Evolutionary conservation across 768 basidiomycete genomes (phyloP).

Genomic region (Phylloporus arenicola): DNA sequence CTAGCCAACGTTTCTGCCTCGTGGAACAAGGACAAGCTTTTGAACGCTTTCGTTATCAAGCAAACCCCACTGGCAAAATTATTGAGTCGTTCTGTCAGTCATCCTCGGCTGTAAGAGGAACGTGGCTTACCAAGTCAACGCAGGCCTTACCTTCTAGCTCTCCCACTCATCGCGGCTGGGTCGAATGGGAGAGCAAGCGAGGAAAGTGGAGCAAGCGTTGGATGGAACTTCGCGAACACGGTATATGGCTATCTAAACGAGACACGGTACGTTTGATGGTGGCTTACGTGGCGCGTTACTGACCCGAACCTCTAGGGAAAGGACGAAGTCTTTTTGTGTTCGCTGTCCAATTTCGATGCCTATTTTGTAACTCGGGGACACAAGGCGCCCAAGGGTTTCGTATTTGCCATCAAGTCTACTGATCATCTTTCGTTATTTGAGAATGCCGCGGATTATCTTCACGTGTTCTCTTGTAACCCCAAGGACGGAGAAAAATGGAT

Average conservation of each 20-base stretch:
- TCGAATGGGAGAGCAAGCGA: constrained; percentile 86
- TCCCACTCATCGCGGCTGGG: constrained; percentile 50
- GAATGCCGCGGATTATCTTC: constrained; percentile 80
- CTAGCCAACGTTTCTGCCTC: constrained; percentile 72
- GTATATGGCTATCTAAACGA: constrained; percentile 82
- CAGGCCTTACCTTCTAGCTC: constrained; percentile 46
- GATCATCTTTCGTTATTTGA: constrained; percentile 86
- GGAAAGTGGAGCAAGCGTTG: constrained; percentile 96
- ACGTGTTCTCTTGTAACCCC: constrained; percentile 75
- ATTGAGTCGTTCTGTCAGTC: constrained; percentile 56
- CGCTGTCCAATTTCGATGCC: constrained; percentile 83
- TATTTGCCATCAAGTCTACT: constrained; percentile 85
- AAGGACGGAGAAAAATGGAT: constrained; percentile 74
- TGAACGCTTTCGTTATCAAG: constrained; percentile 79
- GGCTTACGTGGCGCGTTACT: constrained; percentile 1
- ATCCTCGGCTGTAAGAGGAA: constrained; percentile 26
- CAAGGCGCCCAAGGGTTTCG: constrained; percentile 79
- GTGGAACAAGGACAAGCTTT: constrained; percentile 80
- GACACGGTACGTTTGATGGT: constrained; percentile 57
- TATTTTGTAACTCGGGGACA: constrained; percentile 72
- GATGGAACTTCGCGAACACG: constrained; percentile 82
- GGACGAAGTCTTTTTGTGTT: constrained; percentile 78
- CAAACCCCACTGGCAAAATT: constrained; percentile 58
- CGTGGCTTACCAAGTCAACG: constrained; percentile 38
- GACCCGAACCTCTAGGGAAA: constrained; percentile 53